Evolutionary conservation across 352 stramenopile species (phyloP).

Genomic region (Pythium angustatum): DNA sequence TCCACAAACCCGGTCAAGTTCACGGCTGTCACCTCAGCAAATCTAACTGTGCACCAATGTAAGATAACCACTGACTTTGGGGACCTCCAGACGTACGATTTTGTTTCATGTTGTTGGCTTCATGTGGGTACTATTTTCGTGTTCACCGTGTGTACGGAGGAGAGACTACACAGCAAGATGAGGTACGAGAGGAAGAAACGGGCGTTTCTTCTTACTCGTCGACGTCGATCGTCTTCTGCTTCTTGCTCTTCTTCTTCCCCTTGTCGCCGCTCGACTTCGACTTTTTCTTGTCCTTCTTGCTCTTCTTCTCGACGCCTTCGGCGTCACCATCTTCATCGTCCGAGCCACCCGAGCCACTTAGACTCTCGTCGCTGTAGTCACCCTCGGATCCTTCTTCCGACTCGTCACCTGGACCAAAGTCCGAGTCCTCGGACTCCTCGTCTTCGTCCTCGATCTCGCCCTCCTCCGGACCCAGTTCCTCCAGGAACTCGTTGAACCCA

Average conservation of each 20-base stretch:
- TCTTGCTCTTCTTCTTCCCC: slow-evolving; percentile 33
- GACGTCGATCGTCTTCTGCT: slow-evolving; percentile 23
- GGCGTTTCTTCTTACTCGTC: too few relatives aligned
- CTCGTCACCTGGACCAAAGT: slow-evolving; percentile 88
- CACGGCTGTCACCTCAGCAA: too few relatives aligned
- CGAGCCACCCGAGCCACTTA: slow-evolving; percentile 48
- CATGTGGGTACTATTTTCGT: too few relatives aligned
- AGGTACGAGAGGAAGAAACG: too few relatives aligned
- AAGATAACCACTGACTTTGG: slow-evolving; percentile 16
- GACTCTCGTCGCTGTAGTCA: slow-evolving; percentile 86
- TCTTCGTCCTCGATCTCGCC: slow-evolving; percentile 91
- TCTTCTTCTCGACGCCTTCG: slow-evolving; percentile 52
- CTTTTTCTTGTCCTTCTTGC: slow-evolving; percentile 65
- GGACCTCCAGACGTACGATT: background rate
- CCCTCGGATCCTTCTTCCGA: slow-evolving; percentile 50
- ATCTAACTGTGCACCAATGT: slow-evolving; percentile 14
- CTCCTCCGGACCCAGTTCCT: slow-evolving; percentile 76
- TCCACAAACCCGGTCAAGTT: too few relatives aligned
- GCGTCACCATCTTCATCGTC: slow-evolving; percentile 80
- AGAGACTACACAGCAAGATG: too few relatives aligned
- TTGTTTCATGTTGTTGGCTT: slow-evolving; percentile 8
- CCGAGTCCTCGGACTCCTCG: slow-evolving; percentile 90
- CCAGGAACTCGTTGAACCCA: slow-evolving; percentile 80
- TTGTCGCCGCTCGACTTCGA: slow-evolving; percentile 68
- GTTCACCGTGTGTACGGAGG: background rate